Conservation (phyloP, 2,329 filamentous ascomycete genomes). For the Cryphonectria nitschkei region DNA sequence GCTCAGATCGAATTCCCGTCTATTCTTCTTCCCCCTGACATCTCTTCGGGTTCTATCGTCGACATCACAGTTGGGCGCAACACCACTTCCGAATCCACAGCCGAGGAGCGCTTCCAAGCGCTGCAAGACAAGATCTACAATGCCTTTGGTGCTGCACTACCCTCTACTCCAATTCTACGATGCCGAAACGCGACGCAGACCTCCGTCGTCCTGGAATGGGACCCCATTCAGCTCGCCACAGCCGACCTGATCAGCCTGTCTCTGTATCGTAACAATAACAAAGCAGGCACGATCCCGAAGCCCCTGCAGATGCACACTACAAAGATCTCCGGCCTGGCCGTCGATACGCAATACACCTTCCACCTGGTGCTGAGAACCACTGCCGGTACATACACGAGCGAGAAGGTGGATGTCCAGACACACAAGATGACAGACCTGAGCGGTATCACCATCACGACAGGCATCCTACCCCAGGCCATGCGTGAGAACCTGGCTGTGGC, state of each 20-base stretch:
- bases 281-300: constrained; percentile 91
- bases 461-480: constrained; percentile 74
- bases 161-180: constrained; percentile 76
- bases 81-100: constrained; percentile 72
- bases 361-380: constrained; percentile 89
- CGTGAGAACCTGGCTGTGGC: constrained; percentile 75
- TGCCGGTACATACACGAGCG: constrained; percentile 83
- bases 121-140: constrained; percentile 89
- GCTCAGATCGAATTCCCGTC: constrained; percentile 95
- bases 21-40: constrained; percentile 92
- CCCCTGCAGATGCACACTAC: constrained; percentile 88
- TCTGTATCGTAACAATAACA: constrained; percentile 93
- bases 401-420: constrained; percentile 83
- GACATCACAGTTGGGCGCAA: constrained; percentile 96
- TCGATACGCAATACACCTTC: constrained; percentile 95
- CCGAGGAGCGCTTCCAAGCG: constrained; percentile 75
- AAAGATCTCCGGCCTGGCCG: constrained; percentile 94
- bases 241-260: constrained; percentile 88
- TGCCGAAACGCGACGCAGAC: constrained; percentile 98
- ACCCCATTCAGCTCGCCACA: constrained; percentile 89
- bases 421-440: constrained; percentile 99
- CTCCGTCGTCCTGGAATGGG: constrained; percentile 98
- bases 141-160: constrained; percentile 82
- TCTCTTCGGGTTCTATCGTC: constrained; percentile 94
- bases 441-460: constrained; percentile 92